Conservation (phyloP, 2,329 filamentous ascomycete species). For the Niveomyces coronatus region DNA sequence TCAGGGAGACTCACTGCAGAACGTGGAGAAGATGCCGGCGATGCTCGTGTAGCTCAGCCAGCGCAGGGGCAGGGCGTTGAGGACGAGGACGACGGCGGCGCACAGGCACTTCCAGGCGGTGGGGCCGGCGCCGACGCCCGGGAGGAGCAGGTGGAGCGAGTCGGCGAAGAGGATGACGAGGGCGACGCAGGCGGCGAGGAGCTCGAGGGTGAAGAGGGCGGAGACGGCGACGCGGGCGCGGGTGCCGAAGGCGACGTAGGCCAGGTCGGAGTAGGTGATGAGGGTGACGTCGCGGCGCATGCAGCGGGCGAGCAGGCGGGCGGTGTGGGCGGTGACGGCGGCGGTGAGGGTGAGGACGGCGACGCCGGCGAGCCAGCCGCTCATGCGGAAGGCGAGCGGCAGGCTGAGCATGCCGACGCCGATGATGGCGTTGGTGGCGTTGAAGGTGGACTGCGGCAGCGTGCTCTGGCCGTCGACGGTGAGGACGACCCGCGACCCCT, state of each 20-base stretch:
- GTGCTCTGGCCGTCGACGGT: slow-evolving; percentile 91
- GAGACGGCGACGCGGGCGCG: slow-evolving; percentile 74
- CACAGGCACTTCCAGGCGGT: slow-evolving; percentile 79
- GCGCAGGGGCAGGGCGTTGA: slow-evolving; percentile 77
- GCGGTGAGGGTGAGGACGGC: slow-evolving; percentile 64
- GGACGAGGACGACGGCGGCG: slow-evolving; percentile 63
- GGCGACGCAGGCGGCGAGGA: slow-evolving; percentile 81
- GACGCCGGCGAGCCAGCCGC: slow-evolving; percentile 80
- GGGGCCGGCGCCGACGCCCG: slow-evolving; percentile 51
- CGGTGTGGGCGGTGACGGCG: slow-evolving; percentile 73
- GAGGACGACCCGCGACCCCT: slow-evolving; percentile 75
- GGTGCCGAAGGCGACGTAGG: slow-evolving; percentile 80
- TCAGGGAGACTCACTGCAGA: too few relatives aligned
- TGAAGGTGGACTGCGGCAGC: slow-evolving; percentile 89
- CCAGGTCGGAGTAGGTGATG: slow-evolving; percentile 90
- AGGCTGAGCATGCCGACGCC: slow-evolving; percentile 83
- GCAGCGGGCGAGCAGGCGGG: slow-evolving; percentile 74
- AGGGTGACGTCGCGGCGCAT: slow-evolving; percentile 76
- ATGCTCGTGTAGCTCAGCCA: slow-evolving; percentile 84
- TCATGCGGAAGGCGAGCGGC: slow-evolving; percentile 77
- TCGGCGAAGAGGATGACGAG: slow-evolving; percentile 90
- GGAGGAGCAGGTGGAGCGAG: slow-evolving; percentile 69
- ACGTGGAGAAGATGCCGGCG: slow-evolving; percentile 81
- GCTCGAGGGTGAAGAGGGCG: slow-evolving; percentile 76
- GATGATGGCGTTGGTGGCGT: slow-evolving; percentile 88